Evolutionary conservation across 1,139 yeast species (phyloP).

Genomic region (Cylindricascospora bacillispora): DNA sequence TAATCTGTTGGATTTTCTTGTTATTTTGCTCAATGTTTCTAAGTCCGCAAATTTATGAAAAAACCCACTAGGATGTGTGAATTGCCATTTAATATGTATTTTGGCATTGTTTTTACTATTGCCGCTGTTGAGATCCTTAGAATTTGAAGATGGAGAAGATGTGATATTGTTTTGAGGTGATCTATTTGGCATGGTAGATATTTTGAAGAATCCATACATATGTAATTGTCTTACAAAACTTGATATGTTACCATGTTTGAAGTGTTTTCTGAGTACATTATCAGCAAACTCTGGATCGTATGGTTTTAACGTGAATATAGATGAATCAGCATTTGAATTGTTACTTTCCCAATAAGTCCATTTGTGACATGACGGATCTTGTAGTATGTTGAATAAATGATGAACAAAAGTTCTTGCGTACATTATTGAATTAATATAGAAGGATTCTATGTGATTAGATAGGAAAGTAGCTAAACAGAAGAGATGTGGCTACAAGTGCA

Average conservation of each 20-base stretch:
- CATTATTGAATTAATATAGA: neutral
- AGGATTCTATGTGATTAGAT: too few relatives aligned
- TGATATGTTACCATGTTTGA: slow-evolving; percentile 72
- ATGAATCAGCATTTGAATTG: slow-evolving; percentile 24
- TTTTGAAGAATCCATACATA: slow-evolving; percentile 50
- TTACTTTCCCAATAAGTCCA: slow-evolving; percentile 55
- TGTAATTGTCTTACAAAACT: slow-evolving; percentile 68
- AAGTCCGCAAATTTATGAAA: slow-evolving; percentile 68
- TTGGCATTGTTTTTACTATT: slow-evolving; percentile 9
- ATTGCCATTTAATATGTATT: slow-evolving; percentile 54
- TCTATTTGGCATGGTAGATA: slow-evolving; percentile 8
- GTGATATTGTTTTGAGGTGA: slow-evolving; percentile 2
- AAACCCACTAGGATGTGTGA: slow-evolving; percentile 68
- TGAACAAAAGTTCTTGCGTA: slow-evolving; percentile 19
- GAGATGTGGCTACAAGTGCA: too few relatives aligned
- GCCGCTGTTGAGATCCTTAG: slow-evolving; percentile 8
- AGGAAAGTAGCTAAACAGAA: too few relatives aligned
- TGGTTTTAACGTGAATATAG: slow-evolving; percentile 52
- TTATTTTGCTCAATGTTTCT: slow-evolving; percentile 21
- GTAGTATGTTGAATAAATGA: slow-evolving; percentile 21
- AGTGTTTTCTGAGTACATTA: slow-evolving; percentile 50
- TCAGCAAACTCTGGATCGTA: slow-evolving; percentile 52
- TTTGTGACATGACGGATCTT: slow-evolving; percentile 11
- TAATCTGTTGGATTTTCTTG: slow-evolving; percentile 21
- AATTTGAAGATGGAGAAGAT: slow-evolving; percentile 8